Conservation (phyloP, 495 filamentous ascomycete species). For the Aspergillus bertholletiae region DNA sequence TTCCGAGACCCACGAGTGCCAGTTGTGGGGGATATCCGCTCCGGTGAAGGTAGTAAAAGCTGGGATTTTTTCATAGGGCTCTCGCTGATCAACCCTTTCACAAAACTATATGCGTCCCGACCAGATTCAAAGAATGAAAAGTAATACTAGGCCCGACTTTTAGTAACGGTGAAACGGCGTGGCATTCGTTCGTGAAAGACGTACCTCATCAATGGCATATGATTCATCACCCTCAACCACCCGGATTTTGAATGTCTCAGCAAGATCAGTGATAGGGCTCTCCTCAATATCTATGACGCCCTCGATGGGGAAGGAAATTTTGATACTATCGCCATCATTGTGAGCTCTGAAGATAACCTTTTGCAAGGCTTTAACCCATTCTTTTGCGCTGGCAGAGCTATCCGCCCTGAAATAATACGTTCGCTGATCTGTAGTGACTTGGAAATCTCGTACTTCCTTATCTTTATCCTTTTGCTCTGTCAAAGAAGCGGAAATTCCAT, state of each 20-base stretch:
- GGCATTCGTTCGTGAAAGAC: conserved; percentile 10
- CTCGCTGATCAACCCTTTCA: conserved; percentile 71
- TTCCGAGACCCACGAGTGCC: conserved; percentile 22
- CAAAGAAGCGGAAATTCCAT: conserved; percentile 81
- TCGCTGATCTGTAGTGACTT: conserved; percentile 76
- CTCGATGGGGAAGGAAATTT: conserved; percentile 84
- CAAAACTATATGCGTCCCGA: conserved; percentile 75
- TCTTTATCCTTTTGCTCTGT: conserved; percentile 64
- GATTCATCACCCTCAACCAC: conserved; percentile 91
- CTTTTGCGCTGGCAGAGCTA: conserved; percentile 82
- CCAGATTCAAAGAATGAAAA: conserved; percentile 92
- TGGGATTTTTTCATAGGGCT: conserved; percentile 48
- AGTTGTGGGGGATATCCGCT: conserved; percentile 13
- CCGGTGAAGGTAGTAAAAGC: conserved; percentile 19
- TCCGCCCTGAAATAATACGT: conserved; percentile 89
- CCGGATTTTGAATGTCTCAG: conserved; percentile 89
- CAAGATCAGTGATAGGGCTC: conserved; percentile 85
- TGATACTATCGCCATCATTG: conserved; percentile 96
- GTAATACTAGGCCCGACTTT: conserved; percentile 68
- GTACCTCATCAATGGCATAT: conserved; percentile 90
- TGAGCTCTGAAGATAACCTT: conserved; percentile 93
- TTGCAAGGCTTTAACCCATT: conserved; percentile 94
- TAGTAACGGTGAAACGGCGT: background rate
- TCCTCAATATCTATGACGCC: conserved; percentile 93
- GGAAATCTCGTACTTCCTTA: conserved; percentile 68